Evolutionary conservation across 805 yeast species (phyloP).

Genomic region (Lachancea waltii): DNA sequence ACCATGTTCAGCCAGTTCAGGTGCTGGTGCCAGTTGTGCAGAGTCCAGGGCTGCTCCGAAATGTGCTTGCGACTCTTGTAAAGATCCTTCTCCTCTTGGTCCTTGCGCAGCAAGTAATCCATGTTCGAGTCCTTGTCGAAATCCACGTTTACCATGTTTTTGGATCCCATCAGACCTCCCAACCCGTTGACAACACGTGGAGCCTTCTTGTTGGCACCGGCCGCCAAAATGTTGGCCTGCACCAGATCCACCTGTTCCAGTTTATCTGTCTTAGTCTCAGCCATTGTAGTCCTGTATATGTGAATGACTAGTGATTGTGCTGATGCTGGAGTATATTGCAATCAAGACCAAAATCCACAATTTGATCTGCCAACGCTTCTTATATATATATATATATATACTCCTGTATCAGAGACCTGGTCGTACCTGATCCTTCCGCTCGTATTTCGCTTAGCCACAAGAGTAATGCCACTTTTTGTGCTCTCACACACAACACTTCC

Average conservation of each 20-base stretch:
- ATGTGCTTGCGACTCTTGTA: constrained; percentile 44
- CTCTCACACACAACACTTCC: no score
- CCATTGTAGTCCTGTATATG: neutral
- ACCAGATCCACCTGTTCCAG: constrained; percentile 48
- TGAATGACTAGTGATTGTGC: neutral
- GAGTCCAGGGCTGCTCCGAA: constrained; percentile 74
- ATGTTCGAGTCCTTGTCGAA: constrained; percentile 39
- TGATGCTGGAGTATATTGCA: no score
- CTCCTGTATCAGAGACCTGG: no score
- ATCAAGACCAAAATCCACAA: no score
- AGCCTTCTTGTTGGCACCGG: constrained; percentile 67
- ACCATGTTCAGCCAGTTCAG: constrained; percentile 72
- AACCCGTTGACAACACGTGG: constrained; percentile 76
- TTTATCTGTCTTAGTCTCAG: constrained; percentile 1
- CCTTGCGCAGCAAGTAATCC: constrained; percentile 40
- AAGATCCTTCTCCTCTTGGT: constrained; percentile 37
- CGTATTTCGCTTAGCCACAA: no score
- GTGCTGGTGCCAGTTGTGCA: constrained; percentile 63
- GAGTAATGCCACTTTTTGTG: no score
- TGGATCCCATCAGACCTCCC: constrained; percentile 77
- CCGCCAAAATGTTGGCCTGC: constrained; percentile 70
- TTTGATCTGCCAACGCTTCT: no score
- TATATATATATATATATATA: no score
- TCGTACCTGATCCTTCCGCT: no score
- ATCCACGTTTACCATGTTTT: constrained; percentile 59